phyloP scores from a whole-genome alignment of 148 eudicot genomes.

The Talinum fruticosum region DNA sequence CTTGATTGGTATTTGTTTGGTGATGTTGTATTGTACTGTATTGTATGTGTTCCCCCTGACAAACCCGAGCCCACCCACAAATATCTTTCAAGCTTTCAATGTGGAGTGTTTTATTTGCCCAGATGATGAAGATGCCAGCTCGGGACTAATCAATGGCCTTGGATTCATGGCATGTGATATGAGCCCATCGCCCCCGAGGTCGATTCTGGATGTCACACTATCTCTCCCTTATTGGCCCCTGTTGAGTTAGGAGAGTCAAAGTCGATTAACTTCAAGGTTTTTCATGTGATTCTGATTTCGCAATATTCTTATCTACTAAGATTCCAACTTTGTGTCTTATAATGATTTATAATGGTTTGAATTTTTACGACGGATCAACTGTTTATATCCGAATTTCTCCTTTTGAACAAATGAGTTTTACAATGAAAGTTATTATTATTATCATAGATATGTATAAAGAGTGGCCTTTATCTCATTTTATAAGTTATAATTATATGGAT shows the following conservation, averaged over 20 bases:
- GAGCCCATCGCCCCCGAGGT: background rate
- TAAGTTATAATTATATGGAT: too few relatives aligned
- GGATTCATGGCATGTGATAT: background rate
- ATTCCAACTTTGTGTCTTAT: too few relatives aligned
- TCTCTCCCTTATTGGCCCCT: too few relatives aligned
- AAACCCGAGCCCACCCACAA: background rate
- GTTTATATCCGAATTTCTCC: too few relatives aligned
- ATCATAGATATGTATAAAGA: too few relatives aligned
- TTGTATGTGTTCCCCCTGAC: background rate
- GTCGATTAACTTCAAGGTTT: background rate
- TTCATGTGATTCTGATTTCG: too few relatives aligned
- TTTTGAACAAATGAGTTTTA: too few relatives aligned
- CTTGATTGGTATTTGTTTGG: background rate
- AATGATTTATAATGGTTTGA: too few relatives aligned
- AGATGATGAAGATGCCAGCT: background rate
- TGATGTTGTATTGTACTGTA: background rate
- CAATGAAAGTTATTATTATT: too few relatives aligned
- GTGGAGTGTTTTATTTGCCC: background rate
- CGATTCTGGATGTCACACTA: background rate
- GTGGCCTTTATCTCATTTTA: too few relatives aligned
- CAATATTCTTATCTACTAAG: too few relatives aligned
- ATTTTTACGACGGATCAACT: too few relatives aligned
- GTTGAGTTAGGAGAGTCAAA: background rate
- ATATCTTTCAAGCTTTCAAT: background rate
- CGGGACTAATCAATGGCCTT: background rate